Base-by-base conservation (phyloP, 257 asterid species). In the Capsicum chinense region DNA sequence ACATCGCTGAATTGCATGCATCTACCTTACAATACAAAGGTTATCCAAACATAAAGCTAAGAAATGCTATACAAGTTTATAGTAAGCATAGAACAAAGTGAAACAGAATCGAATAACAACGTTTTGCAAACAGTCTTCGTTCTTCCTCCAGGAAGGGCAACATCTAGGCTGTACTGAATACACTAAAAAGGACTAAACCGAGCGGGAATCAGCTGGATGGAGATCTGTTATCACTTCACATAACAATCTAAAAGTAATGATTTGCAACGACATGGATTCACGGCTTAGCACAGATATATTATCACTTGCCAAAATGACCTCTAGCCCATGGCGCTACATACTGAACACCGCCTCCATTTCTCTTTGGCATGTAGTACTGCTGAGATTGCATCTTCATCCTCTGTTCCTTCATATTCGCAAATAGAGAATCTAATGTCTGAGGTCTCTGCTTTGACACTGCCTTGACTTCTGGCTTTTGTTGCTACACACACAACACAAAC, bases 341-440 rank as follows among this genome's bases (percentile, higher is more conserved):
- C 80, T 84, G 95, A 26, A 26, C 33, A 56, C 90, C 87, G 8
- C 91, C 90, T 15, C 91, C 94, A 50, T 87, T 91, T 89, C 94
- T 91, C 86, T 91, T 88, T 37, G 86, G 44, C 13, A 79, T 87
- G 9, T 87, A 89, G 6, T 82, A 88, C 85, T 88, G 92, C 62
- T 85, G 92, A 19, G 95, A 88, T 19, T 83, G 79, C n/a, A 76
- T 83, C 85, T 87, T 92, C 95, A 90, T 90, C 84, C 98, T 91
- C 67, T 93, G 93, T 85, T 91, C 97, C 89, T 93, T 93, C 98
- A 95, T 95, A 92, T 91, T 91, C 52, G 98, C 97, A 85, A 95
- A 95, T 56, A 87, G 92, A 12, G 99, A 93, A 89, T 95, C 99
- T 39, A 95, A 79, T 0, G 99, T 95, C 81, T 92, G 96, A 79